A percentile compares a stretch with the other conserved stretches of the same genome.
Evolutionary conservation across 1,139 yeast species (phyloP).

Genomic region (Yamadazyma pseudoaaseri): DNA sequence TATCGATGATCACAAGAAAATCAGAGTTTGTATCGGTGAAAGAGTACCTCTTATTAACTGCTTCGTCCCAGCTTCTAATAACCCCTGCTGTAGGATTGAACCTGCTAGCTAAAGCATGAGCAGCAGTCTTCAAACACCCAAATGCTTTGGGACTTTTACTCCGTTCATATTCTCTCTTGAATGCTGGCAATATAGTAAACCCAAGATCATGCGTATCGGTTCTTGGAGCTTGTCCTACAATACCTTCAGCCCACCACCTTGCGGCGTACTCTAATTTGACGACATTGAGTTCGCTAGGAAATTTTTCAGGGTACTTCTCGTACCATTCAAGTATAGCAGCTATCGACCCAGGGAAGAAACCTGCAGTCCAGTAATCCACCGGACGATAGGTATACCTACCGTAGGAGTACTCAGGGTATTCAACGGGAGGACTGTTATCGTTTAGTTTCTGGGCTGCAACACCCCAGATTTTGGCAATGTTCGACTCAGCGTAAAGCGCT

Average conservation of each 20-base stretch:
- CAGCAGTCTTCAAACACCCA: conserved; percentile 20
- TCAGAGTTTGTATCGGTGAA: conserved; percentile 17
- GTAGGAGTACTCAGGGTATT: conserved; percentile 13
- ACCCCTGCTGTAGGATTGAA: conserved; percentile 20
- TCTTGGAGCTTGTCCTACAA: conserved; percentile 18
- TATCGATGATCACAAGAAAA: conserved; percentile 26
- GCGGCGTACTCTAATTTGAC: conserved; percentile 19
- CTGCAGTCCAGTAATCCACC: conserved; percentile 25
- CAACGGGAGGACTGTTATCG: conserved; percentile 10
- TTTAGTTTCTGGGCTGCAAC: conserved; percentile 10
- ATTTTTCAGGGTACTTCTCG: conserved; percentile 12
- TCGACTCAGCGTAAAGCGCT: conserved; percentile 11
- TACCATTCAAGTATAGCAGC: conserved; percentile 20
- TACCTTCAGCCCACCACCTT: conserved; percentile 19
- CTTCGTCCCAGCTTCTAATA: conserved; percentile 24
- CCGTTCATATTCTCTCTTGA: conserved; percentile 19
- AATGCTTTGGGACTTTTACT: conserved; percentile 14
- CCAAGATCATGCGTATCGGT: conserved; percentile 28
- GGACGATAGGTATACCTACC: conserved; percentile 16
- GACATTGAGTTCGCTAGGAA: conserved; percentile 9
- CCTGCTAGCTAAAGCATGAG: conserved; percentile 21
- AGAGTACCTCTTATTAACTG: conserved; percentile 13
- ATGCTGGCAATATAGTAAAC: conserved; percentile 23
- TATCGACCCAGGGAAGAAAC: conserved; percentile 25
- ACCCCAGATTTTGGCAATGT: conserved; percentile 16